Evolutionary conservation across 805 yeast species (phyloP), one percentile per base, ranked within the genome.

Genomic region (Hanseniaspora lindneri): DNA sequence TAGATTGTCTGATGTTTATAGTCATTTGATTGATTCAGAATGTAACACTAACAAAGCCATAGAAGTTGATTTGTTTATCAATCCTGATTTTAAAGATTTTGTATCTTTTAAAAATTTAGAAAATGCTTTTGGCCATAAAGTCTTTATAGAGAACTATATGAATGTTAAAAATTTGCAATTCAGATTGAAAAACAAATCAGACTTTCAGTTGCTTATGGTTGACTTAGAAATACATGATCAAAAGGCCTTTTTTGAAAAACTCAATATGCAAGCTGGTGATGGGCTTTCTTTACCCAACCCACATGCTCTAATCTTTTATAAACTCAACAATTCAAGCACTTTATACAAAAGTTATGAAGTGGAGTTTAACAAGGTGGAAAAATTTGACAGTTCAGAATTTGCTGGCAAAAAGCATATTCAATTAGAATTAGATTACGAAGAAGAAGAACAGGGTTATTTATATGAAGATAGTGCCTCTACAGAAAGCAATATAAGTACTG

Each of bases 181-280:
- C 6, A 42, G 34, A 11, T n/a, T 49, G 16, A 39, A 41, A 32
- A 43, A 36, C 23, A 35, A 42, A 25, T 3, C 7, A 17, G 39
- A 42, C 3, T 42, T 39, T 19, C 42, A 49, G 23, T 28, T 43
- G 4, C 23, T 42, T 11, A n/a, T 49, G 28, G 3, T 49, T 3
- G 51, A 49, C 19, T 42, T 49, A 19, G 41, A 42, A 25, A 42
- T 49, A n/a, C n/a, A n/a, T n/a, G n/a, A n/a, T n/a, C n/a, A n/a
- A n/a, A n/a, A n/a, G n/a, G n/a, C n/a, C n/a, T n/a, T n/a, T n/a
- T n/a, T n/a, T n/a, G n/a, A n/a, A n/a, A n/a, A n/a, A n/a, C n/a
- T n/a, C n/a, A n/a, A n/a, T n/a, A n/a, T n/a, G n/a, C n/a, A n/a
- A n/a, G n/a, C n/a, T n/a, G n/a, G n/a, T n/a, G n/a, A n/a, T n/a